These are phyloP conservation scores for Xylariaceae sp. DNA, from an alignment of 2,329 filamentous ascomycete species.

Conservation along the genomic window DNA sequence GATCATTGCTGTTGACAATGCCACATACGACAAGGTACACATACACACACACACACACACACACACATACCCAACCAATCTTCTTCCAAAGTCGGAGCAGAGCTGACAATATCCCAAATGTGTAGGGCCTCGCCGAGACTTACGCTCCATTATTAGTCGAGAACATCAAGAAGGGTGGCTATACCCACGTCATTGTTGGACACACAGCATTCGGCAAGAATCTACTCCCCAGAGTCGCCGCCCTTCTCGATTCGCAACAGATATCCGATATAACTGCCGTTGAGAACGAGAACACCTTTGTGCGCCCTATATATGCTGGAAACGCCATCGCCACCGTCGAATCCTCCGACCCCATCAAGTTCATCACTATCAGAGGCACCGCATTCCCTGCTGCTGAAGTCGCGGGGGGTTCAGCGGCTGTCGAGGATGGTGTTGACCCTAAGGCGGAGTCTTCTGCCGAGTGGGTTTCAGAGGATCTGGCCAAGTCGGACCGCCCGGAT, in stretches of 20 bases:
- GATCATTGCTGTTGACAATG: slow-evolving; percentile 83
- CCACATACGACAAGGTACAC: slow-evolving; percentile 81
- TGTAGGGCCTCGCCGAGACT: slow-evolving; percentile 91
- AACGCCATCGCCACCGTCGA: slow-evolving; percentile 97
- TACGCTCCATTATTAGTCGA: slow-evolving; percentile 89
- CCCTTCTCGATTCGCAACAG: slow-evolving; percentile 86
- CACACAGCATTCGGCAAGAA: slow-evolving; percentile 98
- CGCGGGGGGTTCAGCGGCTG: slow-evolving; percentile 67
- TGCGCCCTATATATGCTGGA: slow-evolving; percentile 94
- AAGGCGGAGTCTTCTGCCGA: slow-evolving; percentile 70
- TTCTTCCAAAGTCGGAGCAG: no score
- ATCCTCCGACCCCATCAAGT: slow-evolving; percentile 77
- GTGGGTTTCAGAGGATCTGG: slow-evolving; percentile 91
- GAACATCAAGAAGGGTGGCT: slow-evolving; percentile 94
- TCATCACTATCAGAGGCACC: slow-evolving; percentile 90
- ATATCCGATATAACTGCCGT: slow-evolving; percentile 88
- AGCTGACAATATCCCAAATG: no score
- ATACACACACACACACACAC: not conserved
- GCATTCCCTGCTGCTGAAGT: slow-evolving; percentile 75
- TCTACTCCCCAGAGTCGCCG: slow-evolving; percentile 84
- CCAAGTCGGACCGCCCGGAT: slow-evolving; percentile 91
- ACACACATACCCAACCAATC: slow-evolving; percentile 1
- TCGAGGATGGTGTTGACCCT: slow-evolving; percentile 81
- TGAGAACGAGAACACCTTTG: slow-evolving; percentile 88
- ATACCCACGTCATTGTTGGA: slow-evolving; percentile 84